Percentiles rank a stretch among this genome's conserved stretches.
phyloP scores from a whole-genome alignment of 225 moss, liverwort and hornwort species.

The Physcomitrellopsis africana region DNA sequence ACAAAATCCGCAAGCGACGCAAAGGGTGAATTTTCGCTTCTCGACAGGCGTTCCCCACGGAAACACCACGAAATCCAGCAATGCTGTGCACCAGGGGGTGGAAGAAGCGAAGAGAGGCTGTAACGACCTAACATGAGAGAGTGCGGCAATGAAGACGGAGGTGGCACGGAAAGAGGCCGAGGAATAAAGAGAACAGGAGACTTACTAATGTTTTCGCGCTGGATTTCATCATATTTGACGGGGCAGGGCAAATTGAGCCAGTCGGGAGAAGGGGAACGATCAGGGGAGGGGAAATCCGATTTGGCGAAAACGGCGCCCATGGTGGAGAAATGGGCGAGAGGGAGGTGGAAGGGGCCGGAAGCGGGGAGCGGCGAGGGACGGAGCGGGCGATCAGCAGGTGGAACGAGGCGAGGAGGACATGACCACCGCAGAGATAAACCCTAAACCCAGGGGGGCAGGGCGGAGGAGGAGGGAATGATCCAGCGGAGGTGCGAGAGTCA shows the following conservation, averaged over 20 bases:
- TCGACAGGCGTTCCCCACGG: too few relatives aligned
- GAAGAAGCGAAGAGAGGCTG: too few relatives aligned
- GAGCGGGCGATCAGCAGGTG: neutral
- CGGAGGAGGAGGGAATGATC: constrained; percentile 16
- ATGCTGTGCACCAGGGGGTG: too few relatives aligned
- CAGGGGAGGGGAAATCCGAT: constrained; percentile 30
- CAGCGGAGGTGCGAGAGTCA: neutral
- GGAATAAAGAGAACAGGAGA: neutral
- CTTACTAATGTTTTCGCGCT: constrained; percentile 95
- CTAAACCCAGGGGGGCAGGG: constrained; percentile 32
- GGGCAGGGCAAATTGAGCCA: constrained; percentile 96
- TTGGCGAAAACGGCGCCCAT: constrained; percentile 53
- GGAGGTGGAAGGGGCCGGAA: neutral
- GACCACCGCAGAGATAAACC: constrained; percentile 28
- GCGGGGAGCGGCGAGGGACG: neutral
- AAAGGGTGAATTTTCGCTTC: constrained; percentile 7
- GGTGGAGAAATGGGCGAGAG: neutral
- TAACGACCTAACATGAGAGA: too few relatives aligned
- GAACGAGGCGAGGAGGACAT: neutral
- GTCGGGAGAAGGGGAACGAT: constrained; percentile 40
- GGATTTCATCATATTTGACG: constrained; percentile 99
- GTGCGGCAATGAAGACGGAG: too few relatives aligned
- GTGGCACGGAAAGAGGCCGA: neutral
- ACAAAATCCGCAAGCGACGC: neutral
- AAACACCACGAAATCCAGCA: too few relatives aligned